These are phyloP conservation scores for Nissolia schottii DNA, from an alignment of 306 rosid genomes.

Conservation along the genomic window DNA sequence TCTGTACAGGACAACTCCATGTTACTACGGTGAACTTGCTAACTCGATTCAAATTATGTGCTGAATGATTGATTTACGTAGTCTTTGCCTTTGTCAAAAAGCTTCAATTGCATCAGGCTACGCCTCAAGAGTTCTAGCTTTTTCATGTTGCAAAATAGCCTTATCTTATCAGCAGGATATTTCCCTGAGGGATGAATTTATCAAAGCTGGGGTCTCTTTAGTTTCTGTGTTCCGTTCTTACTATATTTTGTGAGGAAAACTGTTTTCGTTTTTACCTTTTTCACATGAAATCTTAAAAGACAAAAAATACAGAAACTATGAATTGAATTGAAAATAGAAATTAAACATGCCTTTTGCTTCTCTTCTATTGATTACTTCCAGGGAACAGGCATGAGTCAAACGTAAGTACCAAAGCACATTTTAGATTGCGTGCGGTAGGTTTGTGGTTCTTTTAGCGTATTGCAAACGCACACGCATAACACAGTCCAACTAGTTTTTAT, in stretches of 20 bases:
- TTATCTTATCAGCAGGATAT: not conserved
- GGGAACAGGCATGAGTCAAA: no score
- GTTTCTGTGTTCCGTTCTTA: no score
- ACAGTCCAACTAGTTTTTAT: not conserved
- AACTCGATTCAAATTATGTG: slow-evolving; percentile 36
- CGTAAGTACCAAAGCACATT: not conserved
- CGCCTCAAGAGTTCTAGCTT: not conserved
- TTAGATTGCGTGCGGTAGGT: not conserved
- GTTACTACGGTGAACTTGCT: slow-evolving; percentile 34
- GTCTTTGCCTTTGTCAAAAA: not conserved
- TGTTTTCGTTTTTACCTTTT: no score
- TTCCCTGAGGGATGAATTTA: not conserved
- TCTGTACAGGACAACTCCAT: slow-evolving; percentile 44
- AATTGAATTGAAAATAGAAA: no score
- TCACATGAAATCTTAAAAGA: no score
- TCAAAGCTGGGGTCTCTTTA: no score
- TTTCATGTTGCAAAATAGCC: no score
- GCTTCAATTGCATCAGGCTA: not conserved
- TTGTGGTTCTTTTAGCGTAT: slow-evolving; percentile 8
- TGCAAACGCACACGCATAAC: not conserved
- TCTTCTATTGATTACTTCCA: no score
- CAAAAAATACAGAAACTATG: no score
- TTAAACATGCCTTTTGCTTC: no score
- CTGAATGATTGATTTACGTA: slow-evolving; percentile 33
- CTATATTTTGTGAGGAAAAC: no score